A percentile compares a stretch with the other conserved stretches of the same genome.
Evolutionary conservation across 208 protist species (phyloP).

Genomic region (Trypanosoma boissoni): DNA sequence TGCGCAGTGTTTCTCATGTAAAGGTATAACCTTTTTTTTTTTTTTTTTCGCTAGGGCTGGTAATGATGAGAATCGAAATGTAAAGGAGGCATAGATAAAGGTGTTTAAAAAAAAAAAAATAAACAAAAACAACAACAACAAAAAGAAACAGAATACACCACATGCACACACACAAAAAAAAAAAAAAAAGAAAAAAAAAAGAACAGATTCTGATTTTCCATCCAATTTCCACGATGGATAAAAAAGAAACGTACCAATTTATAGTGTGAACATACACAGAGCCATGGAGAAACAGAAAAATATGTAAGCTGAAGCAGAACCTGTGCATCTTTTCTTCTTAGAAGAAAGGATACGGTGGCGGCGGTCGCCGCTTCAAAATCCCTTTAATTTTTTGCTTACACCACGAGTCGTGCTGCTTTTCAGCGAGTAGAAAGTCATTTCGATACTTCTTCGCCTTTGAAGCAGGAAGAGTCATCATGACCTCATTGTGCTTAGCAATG

Average conservation of each 20-base stretch:
- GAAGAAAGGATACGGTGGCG: slow-evolving; percentile 83
- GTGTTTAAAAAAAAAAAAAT: background rate
- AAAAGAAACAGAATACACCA: too few species aligned
- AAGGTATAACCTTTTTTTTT: background rate
- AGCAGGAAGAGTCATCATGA: slow-evolving; percentile 63
- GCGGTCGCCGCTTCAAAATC: slow-evolving; percentile 75
- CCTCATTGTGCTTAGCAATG: slow-evolving; percentile 82
- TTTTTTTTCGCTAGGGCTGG: background rate
- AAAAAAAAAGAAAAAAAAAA: slow-evolving; percentile 19
- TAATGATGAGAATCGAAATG: background rate
- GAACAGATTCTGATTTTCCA: background rate
- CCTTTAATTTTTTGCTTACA: slow-evolving; percentile 85
- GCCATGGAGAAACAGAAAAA: too few species aligned
- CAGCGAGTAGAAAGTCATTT: slow-evolving; percentile 67
- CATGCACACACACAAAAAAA: background rate
- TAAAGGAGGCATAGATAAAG: background rate
- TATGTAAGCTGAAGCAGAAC: too few species aligned
- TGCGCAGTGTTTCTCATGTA: background rate
- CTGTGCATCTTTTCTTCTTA: too few species aligned
- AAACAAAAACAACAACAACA: background rate
- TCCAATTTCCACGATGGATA: background rate
- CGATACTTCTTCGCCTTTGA: slow-evolving; percentile 75
- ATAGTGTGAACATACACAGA: too few species aligned
- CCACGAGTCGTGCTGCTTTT: slow-evolving; percentile 89
- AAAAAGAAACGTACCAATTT: background rate